A percentile compares a stretch with the other conserved stretches of the same genome.
phyloP scores from a whole-genome alignment of 257 asterid genomes.

The Hygrophila difformis region DNA sequence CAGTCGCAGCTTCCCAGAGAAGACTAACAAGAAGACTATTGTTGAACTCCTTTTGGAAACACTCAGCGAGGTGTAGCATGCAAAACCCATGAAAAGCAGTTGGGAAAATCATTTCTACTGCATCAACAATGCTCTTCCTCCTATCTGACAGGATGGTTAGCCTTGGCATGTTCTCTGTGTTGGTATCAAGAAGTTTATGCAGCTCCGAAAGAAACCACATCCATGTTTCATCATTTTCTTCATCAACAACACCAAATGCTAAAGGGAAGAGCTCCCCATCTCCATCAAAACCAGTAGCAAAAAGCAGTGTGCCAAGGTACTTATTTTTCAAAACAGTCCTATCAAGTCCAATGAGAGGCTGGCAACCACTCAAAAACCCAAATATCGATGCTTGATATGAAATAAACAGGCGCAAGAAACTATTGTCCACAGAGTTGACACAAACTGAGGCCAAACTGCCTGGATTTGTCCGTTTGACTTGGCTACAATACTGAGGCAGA shows the following conservation, averaged over 20 bases:
- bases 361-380: conserved; percentile 85
- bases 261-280: conserved; percentile 86
- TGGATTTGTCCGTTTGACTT: conserved; percentile 74
- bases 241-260: conserved; percentile 94
- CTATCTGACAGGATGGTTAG: conserved; percentile 87
- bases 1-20: conserved; percentile 90
- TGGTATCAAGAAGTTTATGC: conserved; percentile 71
- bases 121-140: conserved; percentile 74
- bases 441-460: conserved; percentile 87
- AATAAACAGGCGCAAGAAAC: conserved; percentile 82
- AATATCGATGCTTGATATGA: conserved; percentile 86
- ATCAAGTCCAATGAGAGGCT: conserved; percentile 93
- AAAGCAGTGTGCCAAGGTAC: conserved; percentile 78
- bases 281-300: conserved; percentile 94
- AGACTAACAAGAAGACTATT: conserved; percentile 77
- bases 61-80: conserved; percentile 85
- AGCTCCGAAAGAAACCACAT: conserved; percentile 99
- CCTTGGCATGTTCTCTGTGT: conserved; percentile 92
- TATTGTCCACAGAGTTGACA: conserved; percentile 51
- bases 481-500: conserved; percentile 87
- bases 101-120: conserved; percentile 81
- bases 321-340: conserved; percentile 74
- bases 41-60: conserved; percentile 82
- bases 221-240: conserved; percentile 88
- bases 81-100: conserved; percentile 96